Percentiles rank a stretch among this genome's conserved stretches.
Evolutionary conservation across 371 early-diverging fungal species (phyloP).

Genomic region (Ordospora colligata): DNA sequence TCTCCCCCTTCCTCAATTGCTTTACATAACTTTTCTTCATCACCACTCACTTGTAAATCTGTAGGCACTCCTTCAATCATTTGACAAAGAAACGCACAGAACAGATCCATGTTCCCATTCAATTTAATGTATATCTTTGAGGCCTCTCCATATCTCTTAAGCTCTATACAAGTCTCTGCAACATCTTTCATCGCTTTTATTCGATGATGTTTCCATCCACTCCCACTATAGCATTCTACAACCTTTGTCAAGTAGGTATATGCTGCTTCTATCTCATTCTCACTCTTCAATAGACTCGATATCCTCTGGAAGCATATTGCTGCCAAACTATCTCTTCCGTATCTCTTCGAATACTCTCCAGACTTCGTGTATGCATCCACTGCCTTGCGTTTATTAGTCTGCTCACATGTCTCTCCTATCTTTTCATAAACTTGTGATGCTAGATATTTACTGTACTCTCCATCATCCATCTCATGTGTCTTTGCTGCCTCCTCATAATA

Average conservation of each 20-base stretch:
- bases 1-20: neutral
- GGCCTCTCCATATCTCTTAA: slow-evolving; percentile 14
- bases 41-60: slow-evolving; percentile 13
- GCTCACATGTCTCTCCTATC: slow-evolving; percentile 12
- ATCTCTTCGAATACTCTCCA: slow-evolving; percentile 3
- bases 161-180: neutral
- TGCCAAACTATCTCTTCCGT: slow-evolving; percentile 4
- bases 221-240: slow-evolving; percentile 16
- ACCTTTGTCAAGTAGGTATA: neutral
- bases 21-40: neutral
- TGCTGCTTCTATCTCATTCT: neutral
- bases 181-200: neutral
- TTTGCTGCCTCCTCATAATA: slow-evolving; percentile 22
- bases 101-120: slow-evolving; percentile 1
- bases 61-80: neutral
- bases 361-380: neutral
- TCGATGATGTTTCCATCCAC: slow-evolving; percentile 15
- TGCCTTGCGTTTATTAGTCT: neutral
- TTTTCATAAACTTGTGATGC: slow-evolving; percentile 26
- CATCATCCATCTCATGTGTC: slow-evolving; percentile 22
- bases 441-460: slow-evolving; percentile 27
- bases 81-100: slow-evolving; percentile 18
- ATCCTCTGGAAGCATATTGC: slow-evolving; percentile 18
- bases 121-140: neutral
- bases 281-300: neutral